Base-by-base conservation (phyloP, 2,329 filamentous ascomycete genomes). In the Neonectria sp. region DNA sequence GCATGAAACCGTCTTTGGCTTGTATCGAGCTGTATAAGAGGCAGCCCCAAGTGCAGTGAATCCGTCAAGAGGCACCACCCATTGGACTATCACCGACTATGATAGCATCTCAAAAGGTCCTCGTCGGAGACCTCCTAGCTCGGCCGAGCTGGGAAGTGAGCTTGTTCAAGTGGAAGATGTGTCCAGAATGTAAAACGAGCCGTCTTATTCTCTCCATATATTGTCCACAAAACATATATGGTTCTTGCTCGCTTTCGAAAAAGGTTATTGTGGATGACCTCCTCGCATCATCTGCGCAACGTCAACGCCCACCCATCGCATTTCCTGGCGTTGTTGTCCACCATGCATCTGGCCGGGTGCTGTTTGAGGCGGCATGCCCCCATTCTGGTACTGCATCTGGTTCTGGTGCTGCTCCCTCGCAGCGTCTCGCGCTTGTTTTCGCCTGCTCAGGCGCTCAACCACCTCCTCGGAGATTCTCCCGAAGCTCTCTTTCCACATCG, bases 401-500 rank as follows among this genome's bases (percentile, higher is more conserved):
- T 80, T 75, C 13, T 82, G 79, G 48, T 80, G 79, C 66, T 81
- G 82, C 55, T 79, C 76, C 53, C 77, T 68, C 15, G 71, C 48
- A 27, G 72, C 68, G 62, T 71, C 75, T 37, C 80, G 78, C 70
- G 81, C 71, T 48, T 79, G 77, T 55, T 77, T 78, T 27, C 83
- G 81, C 40, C 80, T 79, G 69, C 75, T 79, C 15, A 90, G 78
- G 3, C 82, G 79, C 4, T 84, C 80, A 27, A 85, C 70, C 6
- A 85, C 80, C 52, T 84, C 81, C 33, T 77, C 79, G 4, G 84
- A 89, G 13, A 84, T 82, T 55, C 77, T 76, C 68, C 89, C 85
- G 71, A 91, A 91, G 45, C 81, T 86, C 45, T 83, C 79, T 67
- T 84, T 82, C n/a, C 91, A 81, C 65, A 84, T 82, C 37, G 84